These are phyloP conservation scores for Blastomyces percursus DNA, from an alignment of 2,329 filamentous ascomycete species.

Conservation along the genomic window DNA sequence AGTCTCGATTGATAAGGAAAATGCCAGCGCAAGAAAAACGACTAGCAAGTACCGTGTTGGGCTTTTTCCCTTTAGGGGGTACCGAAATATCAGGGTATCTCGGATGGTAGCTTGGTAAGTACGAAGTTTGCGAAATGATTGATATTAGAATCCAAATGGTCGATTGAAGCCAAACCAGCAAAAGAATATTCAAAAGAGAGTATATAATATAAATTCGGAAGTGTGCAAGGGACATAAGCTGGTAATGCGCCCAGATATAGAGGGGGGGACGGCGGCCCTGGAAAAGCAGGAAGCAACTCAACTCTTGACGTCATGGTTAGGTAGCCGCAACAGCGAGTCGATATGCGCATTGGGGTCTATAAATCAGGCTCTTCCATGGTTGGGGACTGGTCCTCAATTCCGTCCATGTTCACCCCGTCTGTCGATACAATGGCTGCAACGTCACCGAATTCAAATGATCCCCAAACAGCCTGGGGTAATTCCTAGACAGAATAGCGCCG, in stretches of 20 bases:
- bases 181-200: not conserved
- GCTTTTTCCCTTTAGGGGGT: not conserved
- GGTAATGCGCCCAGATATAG: not conserved
- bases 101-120: not conserved
- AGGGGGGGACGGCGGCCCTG: not conserved
- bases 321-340: not conserved
- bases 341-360: not conserved
- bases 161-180: not conserved
- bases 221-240: not conserved
- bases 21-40: no score
- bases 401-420: not conserved
- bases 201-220: not conserved
- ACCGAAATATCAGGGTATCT: not conserved
- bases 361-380: not conserved
- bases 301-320: slow-evolving; percentile 5
- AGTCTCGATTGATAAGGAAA: not conserved
- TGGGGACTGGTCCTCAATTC: not conserved
- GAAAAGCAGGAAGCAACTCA: not conserved
- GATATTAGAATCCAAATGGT: not conserved
- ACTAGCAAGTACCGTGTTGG: not conserved
- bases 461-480: not conserved
- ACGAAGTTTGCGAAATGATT: not conserved
- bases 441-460: not conserved
- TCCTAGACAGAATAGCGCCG: not conserved
- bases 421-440: not conserved